A percentile compares a stretch with the other conserved stretches of the same genome.
These are phyloP conservation scores for Penicillium longicatenatum DNA, from an alignment of 495 filamentous ascomycete genomes.

Conservation along the genomic window DNA sequence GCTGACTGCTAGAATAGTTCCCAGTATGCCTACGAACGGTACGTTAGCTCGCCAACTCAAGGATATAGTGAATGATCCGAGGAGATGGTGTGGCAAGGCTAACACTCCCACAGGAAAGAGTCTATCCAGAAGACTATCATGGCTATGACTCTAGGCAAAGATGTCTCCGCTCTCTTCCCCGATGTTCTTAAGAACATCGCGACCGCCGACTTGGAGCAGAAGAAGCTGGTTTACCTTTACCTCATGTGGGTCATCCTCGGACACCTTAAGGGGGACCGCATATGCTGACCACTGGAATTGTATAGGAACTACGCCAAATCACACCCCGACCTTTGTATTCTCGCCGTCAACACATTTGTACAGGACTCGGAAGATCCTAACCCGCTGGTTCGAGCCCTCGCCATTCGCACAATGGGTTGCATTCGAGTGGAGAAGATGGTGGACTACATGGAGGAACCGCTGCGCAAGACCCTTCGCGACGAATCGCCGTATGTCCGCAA, in stretches of 20 bases:
- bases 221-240: conserved; percentile 99
- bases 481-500: conserved; percentile 99
- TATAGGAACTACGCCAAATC: conserved; percentile 98
- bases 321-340: conserved; percentile 97
- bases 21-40: conserved; percentile 97
- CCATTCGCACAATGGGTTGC: conserved; percentile 99
- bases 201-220: conserved; percentile 92
- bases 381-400: conserved; percentile 89
- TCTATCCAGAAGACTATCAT: conserved; percentile 99
- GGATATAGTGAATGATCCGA: background rate
- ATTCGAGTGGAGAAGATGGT: conserved; percentile 99
- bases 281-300: conserved; percentile 17
- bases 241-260: conserved; percentile 70
- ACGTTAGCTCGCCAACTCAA: conserved; percentile 20
- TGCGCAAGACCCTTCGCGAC: conserved; percentile 94
- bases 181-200: conserved; percentile 99
- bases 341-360: conserved; percentile 98
- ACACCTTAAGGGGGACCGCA: conserved; percentile 5
- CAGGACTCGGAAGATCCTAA: conserved; percentile 99
- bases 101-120: conserved; percentile 69
- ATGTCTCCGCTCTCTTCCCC: conserved; percentile 95
- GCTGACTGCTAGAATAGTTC: conserved; percentile 55
- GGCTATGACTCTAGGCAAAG: conserved; percentile 98
- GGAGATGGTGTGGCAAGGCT: conserved; percentile 24
- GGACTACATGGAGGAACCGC: conserved; percentile 98